Conservation (phyloP, 306 rosid genomes). For the Cyamopsis tetragonoloba region DNA sequence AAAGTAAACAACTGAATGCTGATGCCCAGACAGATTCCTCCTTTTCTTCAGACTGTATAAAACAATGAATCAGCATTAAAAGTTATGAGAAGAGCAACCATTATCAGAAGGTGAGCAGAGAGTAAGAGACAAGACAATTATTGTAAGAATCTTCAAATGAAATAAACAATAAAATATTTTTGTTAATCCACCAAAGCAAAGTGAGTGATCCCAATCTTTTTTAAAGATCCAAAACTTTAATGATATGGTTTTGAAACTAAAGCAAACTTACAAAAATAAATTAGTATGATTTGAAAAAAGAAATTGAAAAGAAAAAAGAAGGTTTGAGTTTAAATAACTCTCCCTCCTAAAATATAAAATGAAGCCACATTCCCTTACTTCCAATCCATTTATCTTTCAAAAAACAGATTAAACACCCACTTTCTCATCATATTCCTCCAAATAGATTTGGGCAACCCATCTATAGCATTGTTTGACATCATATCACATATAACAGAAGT, state of each 20-base stretch:
- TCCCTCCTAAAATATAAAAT: neutral
- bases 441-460: neutral
- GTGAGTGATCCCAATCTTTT: neutral
- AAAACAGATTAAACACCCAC: neutral
- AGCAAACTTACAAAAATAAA: neutral
- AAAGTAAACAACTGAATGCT: constrained; percentile 91
- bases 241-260: neutral
- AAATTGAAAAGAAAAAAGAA: neutral
- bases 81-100: constrained; percentile 5
- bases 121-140: neutral
- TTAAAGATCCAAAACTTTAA: neutral
- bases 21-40: constrained; percentile 96
- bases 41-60: constrained; percentile 66
- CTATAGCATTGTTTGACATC: neutral
- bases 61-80: constrained; percentile 4
- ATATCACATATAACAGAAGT: neutral
- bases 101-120: neutral
- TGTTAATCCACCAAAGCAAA: neutral
- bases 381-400: too few species aligned
- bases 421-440: neutral
- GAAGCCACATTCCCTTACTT: neutral
- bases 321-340: neutral
- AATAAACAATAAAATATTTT: neutral
- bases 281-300: neutral
- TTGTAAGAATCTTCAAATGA: constrained; percentile 28